Evolutionary conservation across 345 rosid genomes (phyloP), one percentile per base, ranked within the genome.

Genomic region (Draba incana): DNA sequence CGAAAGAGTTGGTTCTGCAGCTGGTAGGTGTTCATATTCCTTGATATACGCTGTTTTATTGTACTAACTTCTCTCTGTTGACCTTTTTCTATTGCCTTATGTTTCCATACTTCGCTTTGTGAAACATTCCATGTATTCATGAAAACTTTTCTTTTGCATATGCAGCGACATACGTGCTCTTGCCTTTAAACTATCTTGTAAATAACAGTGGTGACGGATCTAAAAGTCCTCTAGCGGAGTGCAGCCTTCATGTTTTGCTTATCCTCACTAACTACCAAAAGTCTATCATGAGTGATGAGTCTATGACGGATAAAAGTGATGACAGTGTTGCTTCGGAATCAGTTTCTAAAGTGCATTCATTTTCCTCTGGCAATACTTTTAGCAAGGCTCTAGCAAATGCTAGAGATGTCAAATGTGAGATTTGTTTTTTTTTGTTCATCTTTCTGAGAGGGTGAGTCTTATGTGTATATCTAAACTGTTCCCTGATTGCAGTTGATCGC

Each of bases 1-100:
- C 59, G 96, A 89, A 68, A 89, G 92, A 86, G 93, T 89, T 55
- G 84, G 97, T 57, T 85, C 90, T 68, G 96, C 88, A 49, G 98
- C 99, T 75, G 93, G 99, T 92, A 85, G 77, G 38, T 79, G 15
- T 67, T 64, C 47, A 48, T 45, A 10, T 52, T 41, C 59, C 39
- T 53, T 46, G 13, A 39, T 68, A 5, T 68, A 16, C 30, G 23
- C n/a, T n/a, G 3, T 15, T 16, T 50, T 35, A 7, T 66, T 31
- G 24, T 42, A 44, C 45, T 46, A 12, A 12, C 43, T 65, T 46
- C 31, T 75, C 60, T 33, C 8, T 76, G 50, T 62, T 75, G 52
- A 9, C 66, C 42, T 25, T 31, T 37, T 48, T 15, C 27, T 66
- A 58, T 52, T 11, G 45, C 59, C 44, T 46, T 56, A 49, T 58